These are phyloP conservation scores for Coemansia biformis DNA, from an alignment of 192 early-diverging fungal species.

Conservation along the genomic window DNA sequence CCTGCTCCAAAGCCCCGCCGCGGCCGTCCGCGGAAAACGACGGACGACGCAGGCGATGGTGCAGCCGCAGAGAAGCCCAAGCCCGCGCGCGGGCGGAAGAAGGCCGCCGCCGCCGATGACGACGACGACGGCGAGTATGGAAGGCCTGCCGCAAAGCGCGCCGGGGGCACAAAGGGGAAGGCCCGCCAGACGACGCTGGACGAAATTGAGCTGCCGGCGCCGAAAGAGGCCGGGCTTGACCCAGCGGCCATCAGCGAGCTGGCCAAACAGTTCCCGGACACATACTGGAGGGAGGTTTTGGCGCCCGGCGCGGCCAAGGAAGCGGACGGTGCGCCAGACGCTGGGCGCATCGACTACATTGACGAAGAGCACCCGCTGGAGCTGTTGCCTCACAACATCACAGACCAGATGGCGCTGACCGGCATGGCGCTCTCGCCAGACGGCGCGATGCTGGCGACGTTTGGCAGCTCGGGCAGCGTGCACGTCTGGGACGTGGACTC, in stretches of 20 bases:
- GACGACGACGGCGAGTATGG: conserved; percentile 22
- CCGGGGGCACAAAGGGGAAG: conserved; percentile 28
- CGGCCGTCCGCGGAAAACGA: conserved; percentile 33
- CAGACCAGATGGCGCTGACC: conserved; percentile 76
- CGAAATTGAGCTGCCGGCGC: conserved; percentile 20
- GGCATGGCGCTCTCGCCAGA: conserved; percentile 81
- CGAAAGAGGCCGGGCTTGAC: conserved; percentile 42
- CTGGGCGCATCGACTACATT: conserved; percentile 51
- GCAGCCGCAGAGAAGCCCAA: conserved; percentile 35
- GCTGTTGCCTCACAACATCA: conserved; percentile 58
- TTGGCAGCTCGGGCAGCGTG: conserved; percentile 71
- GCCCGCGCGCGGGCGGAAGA: conserved; percentile 38
- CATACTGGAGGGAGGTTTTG: conserved; percentile 35
- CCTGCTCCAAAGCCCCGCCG: conserved; percentile 26
- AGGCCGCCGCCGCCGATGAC: conserved; percentile 20
- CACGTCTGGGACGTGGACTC: conserved; percentile 80
- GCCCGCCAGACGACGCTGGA: conserved; percentile 43
- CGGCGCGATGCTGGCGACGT: conserved; percentile 79
- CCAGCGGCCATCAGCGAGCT: conserved; percentile 52
- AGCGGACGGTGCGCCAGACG: not conserved
- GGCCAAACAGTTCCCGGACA: conserved; percentile 53
- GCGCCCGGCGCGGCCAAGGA: not conserved
- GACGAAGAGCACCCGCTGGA: conserved; percentile 67
- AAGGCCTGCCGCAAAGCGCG: conserved; percentile 12
- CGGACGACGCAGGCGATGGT: conserved; percentile 3